Evolutionary conservation across 345 rosid species (phyloP).

Genomic region (Eucalyptus microcorys): DNA sequence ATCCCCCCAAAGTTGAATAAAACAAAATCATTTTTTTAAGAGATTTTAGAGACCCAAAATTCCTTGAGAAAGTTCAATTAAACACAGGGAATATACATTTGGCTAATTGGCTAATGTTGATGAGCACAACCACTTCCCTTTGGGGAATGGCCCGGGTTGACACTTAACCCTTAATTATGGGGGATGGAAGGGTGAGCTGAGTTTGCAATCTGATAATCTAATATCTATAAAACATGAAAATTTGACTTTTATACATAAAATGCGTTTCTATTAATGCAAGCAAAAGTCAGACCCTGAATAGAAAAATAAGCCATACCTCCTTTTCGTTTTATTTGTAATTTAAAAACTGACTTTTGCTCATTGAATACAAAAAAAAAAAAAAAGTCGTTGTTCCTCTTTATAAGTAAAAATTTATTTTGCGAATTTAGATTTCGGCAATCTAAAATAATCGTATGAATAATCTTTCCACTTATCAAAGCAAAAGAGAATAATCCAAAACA

Average conservation of each 20-base stretch:
- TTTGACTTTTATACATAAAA: not conserved
- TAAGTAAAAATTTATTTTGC: not conserved
- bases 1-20: not conserved
- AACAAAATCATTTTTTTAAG: not conserved
- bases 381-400: not conserved
- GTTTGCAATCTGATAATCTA: not conserved
- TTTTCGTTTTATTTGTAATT: not conserved
- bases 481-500: not conserved
- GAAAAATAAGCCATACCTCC: not conserved
- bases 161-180: too few species aligned
- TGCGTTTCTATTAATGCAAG: not conserved
- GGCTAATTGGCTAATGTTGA: too few species aligned
- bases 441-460: not conserved
- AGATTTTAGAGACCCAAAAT: too few species aligned
- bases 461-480: not conserved
- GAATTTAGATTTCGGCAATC: not conserved
- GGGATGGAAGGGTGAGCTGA: not conserved
- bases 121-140: too few species aligned
- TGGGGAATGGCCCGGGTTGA: too few species aligned
- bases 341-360: not conserved
- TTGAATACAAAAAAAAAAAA: not conserved
- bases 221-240: not conserved
- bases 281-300: not conserved
- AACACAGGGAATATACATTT: too few species aligned
- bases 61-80: too few species aligned